Evolutionary conservation across 495 filamentous ascomycete genomes (phyloP), one percentile per base, ranked within the genome.

Genomic region (Tuber microsphaerosporum): DNA sequence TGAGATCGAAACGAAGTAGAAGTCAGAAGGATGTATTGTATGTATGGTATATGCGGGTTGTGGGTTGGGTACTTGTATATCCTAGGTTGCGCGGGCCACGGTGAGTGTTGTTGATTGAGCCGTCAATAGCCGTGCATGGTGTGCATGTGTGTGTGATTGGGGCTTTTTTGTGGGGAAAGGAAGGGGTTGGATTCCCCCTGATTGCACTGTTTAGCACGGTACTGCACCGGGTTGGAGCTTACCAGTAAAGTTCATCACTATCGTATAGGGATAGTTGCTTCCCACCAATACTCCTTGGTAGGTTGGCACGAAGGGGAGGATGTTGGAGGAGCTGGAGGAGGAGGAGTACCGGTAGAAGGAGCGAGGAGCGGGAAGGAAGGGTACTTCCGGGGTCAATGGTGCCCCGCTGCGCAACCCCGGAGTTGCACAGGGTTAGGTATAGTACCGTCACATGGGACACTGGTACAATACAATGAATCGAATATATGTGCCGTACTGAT

Each of bases 21-120:
- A 71, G 43, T 5, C 14, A 71, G 14, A 43, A 65, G 51, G 65
- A 73, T 61, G 51, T 61, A 71, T 9, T 34, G 69, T 22, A 75
- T 39, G 71, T 56, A 73, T 71, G 71, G 68, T 65, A 65, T 73
- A 20, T 74, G 65, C 44, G 72, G 12, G 68, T 42, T 34, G 48
- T 39, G 44, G 37, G 51, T 51, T 16, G 68, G 2, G 45, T 41
- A 83, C 83, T 83, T 71, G 82, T 76, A 84, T 84, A 83, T 73
- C 83, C 83, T 82, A 81, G 73, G 56, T 26, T 70, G 77, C 68
- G 74, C 45, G 46, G 51, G 20, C 26, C 70, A 75, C 71, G 56
- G 74, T 19, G 71, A 56, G 20, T 37, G 41, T 37, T 39, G 39
- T 39, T 20, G 73, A 31, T 31, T 65, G 56, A 65, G 26, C 56